These are phyloP conservation scores for Backusella sp. DNA, from an alignment of 192 early-diverging fungal genomes.

Conservation along the genomic window DNA sequence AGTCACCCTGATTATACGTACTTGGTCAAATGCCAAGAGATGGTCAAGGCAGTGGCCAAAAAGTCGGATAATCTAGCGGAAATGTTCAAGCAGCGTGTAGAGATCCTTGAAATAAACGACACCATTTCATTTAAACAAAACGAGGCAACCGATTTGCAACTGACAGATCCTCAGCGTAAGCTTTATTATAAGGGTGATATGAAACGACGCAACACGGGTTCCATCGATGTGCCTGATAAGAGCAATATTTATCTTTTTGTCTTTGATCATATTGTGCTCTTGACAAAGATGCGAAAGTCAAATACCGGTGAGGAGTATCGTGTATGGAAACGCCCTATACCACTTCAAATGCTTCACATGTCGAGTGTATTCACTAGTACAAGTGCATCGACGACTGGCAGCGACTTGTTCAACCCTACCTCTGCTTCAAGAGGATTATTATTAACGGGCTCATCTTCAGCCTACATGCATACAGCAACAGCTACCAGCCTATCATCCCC, in stretches of 20 bases:
- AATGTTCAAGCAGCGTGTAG: slow-evolving; percentile 16
- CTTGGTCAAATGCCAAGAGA: slow-evolving; percentile 37
- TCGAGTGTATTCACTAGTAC: neutral
- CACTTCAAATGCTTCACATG: slow-evolving; percentile 63
- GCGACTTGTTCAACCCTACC: neutral
- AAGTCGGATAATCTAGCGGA: slow-evolving; percentile 3
- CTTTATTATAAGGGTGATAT: slow-evolving; percentile 78
- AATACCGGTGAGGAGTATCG: slow-evolving; percentile 60
- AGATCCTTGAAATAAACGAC: slow-evolving; percentile 29
- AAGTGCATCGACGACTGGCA: neutral
- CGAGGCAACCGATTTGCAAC: slow-evolving; percentile 60
- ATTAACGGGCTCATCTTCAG: neutral
- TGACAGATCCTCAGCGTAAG: slow-evolving; percentile 70
- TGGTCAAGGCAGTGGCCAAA: neutral
- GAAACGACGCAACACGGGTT: slow-evolving; percentile 41
- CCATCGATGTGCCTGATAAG: slow-evolving; percentile 48
- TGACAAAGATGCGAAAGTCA: slow-evolving; percentile 66
- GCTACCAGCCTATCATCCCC: neutral
- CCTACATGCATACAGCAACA: neutral
- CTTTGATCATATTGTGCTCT: slow-evolving; percentile 84
- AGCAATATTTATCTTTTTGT: slow-evolving; percentile 75
- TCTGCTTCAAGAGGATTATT: neutral
- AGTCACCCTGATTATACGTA: slow-evolving; percentile 75
- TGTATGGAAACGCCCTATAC: slow-evolving; percentile 73
- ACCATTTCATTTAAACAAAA: slow-evolving; percentile 27